Evolutionary conservation across 164 flowering plant species (phyloP).

Genomic region (grape (Vitis vinifera)): ASM3070453v1 NC_081820.1:27190001-27190500

Average conservation of each 20-base stretch:
- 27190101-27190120: constrained; percentile 92
- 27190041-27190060: neutral
- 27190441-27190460: constrained; percentile 31
- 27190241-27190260: constrained; percentile 72
- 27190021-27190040: neutral
- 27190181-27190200: constrained; percentile 26
- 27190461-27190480: constrained; percentile 67
- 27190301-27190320: constrained; percentile 42
- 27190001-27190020: neutral
- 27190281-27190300: constrained; percentile 48
- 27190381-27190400: constrained; percentile 41
- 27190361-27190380: constrained; percentile 14
- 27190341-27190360: constrained; percentile 17
- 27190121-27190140: constrained; percentile 80
- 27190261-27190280: constrained; percentile 69
- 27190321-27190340: constrained; percentile 19
- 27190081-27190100: constrained; percentile 69
- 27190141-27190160: constrained; percentile 87
- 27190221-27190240: constrained; percentile 56
- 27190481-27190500: constrained; percentile 17
- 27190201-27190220: constrained; percentile 32
- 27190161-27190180: constrained; percentile 49
- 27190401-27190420: constrained; percentile 58
- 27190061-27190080: neutral
- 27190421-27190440: constrained; percentile 32